Evolutionary conservation across 805 yeast species (phyloP).

Genomic region (Candida awuae): DNA sequence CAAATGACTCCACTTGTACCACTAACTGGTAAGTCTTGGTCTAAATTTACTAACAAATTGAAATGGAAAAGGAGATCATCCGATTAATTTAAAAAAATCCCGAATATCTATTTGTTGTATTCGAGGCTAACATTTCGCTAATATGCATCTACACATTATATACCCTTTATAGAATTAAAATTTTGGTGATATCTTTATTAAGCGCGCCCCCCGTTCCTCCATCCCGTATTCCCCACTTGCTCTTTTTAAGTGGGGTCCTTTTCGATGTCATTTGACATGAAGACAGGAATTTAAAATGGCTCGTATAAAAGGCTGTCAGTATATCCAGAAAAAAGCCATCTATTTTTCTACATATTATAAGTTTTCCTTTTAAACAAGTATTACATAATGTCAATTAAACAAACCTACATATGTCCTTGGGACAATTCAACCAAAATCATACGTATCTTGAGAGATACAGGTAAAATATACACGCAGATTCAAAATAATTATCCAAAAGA

Average conservation of each 20-base stretch:
- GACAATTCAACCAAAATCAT: conserved; percentile 13
- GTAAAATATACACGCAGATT: conserved; percentile 1
- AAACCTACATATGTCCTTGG: conserved; percentile 13
- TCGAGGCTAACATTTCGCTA: too few relatives aligned
- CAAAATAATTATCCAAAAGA: neutral
- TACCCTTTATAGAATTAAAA: neutral
- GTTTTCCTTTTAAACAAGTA: neutral
- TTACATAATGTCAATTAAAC: neutral
- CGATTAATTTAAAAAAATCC: conserved; percentile 3
- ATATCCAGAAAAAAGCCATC: too few relatives aligned
- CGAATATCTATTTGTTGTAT: neutral
- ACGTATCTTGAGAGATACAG: conserved; percentile 8
- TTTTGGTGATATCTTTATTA: neutral
- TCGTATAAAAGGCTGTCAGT: too few relatives aligned
- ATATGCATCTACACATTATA: neutral
- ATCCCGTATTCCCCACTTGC: neutral
- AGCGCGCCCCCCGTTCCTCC: neutral
- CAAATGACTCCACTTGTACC: too few relatives aligned
- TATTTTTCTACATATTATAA: neutral
- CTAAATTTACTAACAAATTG: conserved; percentile 23
- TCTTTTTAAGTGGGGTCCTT: too few relatives aligned
- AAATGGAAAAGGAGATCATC: conserved; percentile 25
- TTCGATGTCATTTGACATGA: too few relatives aligned
- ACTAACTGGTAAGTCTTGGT: conserved; percentile 5
- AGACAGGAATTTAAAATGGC: too few relatives aligned